Base-by-base conservation (phyloP, 768 basidiomycete species). In the Collybia sp. region DNA sequence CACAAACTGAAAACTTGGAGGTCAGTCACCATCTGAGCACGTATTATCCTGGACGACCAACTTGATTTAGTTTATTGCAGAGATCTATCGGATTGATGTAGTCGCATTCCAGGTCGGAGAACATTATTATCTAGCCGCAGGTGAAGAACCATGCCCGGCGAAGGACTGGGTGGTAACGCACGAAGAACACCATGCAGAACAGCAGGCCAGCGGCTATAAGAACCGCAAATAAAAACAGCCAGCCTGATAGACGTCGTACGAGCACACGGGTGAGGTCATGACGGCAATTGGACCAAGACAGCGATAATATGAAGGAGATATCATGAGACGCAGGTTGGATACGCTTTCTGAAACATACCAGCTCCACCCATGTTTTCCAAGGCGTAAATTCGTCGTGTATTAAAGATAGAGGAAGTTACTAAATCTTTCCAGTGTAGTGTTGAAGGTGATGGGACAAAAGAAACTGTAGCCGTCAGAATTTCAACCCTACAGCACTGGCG, bases 81-180 rank as follows among this genome's bases (percentile, higher is more conserved):
- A 98, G 84, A 68, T 99, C 96, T 81, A 99, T 99, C 43, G 96
- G 96, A 70, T 99, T 99, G 76, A 98, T 95, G 72, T 97, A 98
- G 78, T 96, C 93, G 76, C 93, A 96, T 72, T 97, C 95, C 62
- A 98, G 73, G 72, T 98, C 96, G 37, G 93, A 96, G 76, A 98
- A 98, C 95, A 97, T 98, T 75, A 99, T 98, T 60, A 99, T 97
- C 95, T 98, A 16, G 38, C 17, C 20, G 35, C 33, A 37, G n/a
- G 30, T 43, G 17, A 40, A 32, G 44, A 33, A 43, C 35, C 16
- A 32, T 30, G 31, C 13, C 20, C 40, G 44, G 37, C 34, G 39
- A 44, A 46, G 42, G 18, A 12, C n/a, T 25, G 11, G 25, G 5
- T 36, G 13, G 12, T 17, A 37, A 85, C 92, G 68, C 59, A 97